Base-by-base conservation (phyloP, 2,329 filamentous ascomycete species). In the Orbilia brochopaga region DNA sequence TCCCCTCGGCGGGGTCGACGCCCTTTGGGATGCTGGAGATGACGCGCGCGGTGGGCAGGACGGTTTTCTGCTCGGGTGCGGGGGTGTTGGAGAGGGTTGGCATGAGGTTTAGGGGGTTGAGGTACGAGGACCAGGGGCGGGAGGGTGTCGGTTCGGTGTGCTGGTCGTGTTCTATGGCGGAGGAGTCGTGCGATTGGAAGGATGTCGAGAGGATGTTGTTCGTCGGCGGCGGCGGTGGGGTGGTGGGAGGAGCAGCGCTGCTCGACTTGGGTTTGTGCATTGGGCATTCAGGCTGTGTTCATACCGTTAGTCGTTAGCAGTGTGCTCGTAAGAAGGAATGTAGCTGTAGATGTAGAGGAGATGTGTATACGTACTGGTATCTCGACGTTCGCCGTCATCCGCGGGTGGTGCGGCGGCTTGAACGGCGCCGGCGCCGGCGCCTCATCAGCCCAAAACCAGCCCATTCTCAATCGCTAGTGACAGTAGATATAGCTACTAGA, bases 61-160 rank as follows among this genome's bases (percentile, higher is more conserved):
- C 82, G 24, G 90, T 81, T 2, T 85, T 85, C 80, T 99, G 94
- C 74, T 90, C 83, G 0, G 86, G 83, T 1, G 91, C 87, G 54
- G 85, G 89, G 30, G 87, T 85, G 81, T 97, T 93, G 5, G 92
- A 93, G 51, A 97, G 83, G 73, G 89, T 86, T 44, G 86, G 84
- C 93, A 99, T 99, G 83, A 93, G 97, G 82, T 99, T 99, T 59
- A 99, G 84, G 3, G 88, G 88, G 76, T 90, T 90, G 48, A 90
- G 81, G 76, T 87, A 70, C n/a, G 87, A 86, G 64, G 87, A 81
- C 42, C 85, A 84, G 0, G 86, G 85, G 46, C 80, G 78, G 37
- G 77, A 75, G 42, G 74, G 66, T 54, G 70, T 75, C 60, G 74
- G 70, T 75, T 77, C 55, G 75, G 76, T 56, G 77, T 77, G 67